phyloP scores from a whole-genome alignment of 768 basidiomycete species.

The Russula vinacea region DNA sequence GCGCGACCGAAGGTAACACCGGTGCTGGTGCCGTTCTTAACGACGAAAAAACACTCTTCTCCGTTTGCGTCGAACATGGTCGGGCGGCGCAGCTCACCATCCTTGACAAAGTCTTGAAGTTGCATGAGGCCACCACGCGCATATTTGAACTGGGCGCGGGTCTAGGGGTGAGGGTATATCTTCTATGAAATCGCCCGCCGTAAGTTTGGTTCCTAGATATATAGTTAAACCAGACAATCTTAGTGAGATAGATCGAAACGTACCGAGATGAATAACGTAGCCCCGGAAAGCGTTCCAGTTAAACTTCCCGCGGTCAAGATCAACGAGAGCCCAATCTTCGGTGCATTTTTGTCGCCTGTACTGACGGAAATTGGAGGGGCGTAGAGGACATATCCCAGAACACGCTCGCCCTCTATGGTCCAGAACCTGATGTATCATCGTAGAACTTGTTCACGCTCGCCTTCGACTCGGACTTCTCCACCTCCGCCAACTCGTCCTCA shows the following conservation, averaged over 20 bases:
- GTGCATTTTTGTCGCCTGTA: background rate
- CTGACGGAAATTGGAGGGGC: constrained; percentile 3
- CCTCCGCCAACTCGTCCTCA: too few species aligned
- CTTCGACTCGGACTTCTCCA: too few species aligned
- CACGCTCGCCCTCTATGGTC: background rate
- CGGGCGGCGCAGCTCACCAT: constrained; percentile 36
- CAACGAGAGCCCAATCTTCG: constrained; percentile 25
- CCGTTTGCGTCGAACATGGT: constrained; percentile 30
- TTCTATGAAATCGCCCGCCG: constrained; percentile 5
- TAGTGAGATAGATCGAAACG: constrained; percentile 23
- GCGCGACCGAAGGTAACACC: constrained; percentile 29
- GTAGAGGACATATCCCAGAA: background rate
- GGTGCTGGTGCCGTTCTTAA: constrained; percentile 38
- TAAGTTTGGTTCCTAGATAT: constrained; percentile 16
- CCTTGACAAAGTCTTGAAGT: constrained; percentile 34
- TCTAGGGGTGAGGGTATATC: background rate
- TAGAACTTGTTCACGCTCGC: too few species aligned
- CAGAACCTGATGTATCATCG: background rate
- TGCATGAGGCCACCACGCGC: constrained; percentile 24
- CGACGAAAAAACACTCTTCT: constrained; percentile 37
- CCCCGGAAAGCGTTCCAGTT: constrained; percentile 12
- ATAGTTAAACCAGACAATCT: constrained; percentile 10
- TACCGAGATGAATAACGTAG: constrained; percentile 26
- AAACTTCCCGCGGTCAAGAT: constrained; percentile 9
- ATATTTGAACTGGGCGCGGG: background rate